Percentiles rank a stretch among this genome's conserved stretches.
phyloP scores from a whole-genome alignment of 1,284 basidiomycete species.

The Psilocybe mexicana region DNA sequence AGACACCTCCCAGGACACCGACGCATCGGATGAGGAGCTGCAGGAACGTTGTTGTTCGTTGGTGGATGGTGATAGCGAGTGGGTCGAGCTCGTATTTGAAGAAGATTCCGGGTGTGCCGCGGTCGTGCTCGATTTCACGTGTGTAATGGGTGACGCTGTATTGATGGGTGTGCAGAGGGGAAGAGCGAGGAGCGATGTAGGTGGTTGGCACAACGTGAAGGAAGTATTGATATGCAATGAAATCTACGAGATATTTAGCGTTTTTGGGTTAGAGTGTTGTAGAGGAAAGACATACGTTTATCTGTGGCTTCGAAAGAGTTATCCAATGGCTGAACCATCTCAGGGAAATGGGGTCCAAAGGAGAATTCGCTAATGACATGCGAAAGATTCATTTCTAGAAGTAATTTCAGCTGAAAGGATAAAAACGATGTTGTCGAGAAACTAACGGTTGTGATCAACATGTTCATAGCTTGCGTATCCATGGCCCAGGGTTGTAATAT shows the following conservation, averaged over 20 bases:
- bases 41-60: slow-evolving; percentile 81
- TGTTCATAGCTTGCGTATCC: slow-evolving; percentile 89
- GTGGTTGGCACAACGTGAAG: slow-evolving; percentile 93
- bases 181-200: slow-evolving; percentile 73
- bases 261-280: not conserved
- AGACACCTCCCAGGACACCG: slow-evolving; percentile 81
- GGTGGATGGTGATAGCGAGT: slow-evolving; percentile 80
- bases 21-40: slow-evolving; percentile 84
- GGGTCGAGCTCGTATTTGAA: slow-evolving; percentile 98
- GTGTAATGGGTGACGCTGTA: slow-evolving; percentile 96
- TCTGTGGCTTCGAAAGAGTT: slow-evolving; percentile 83
- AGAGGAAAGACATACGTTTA: slow-evolving; percentile 60
- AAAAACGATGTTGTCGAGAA: not conserved
- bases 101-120: slow-evolving; percentile 90
- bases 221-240: slow-evolving; percentile 96
- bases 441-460: slow-evolving; percentile 77
- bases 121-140: slow-evolving; percentile 73
- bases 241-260: slow-evolving; percentile 52
- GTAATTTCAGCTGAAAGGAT: not conserved
- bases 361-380: slow-evolving; percentile 97
- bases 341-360: slow-evolving; percentile 95
- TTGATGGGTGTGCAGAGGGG: slow-evolving; percentile 80
- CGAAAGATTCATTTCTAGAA: slow-evolving; percentile 90
- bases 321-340: slow-evolving; percentile 93
- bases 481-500: slow-evolving; percentile 91